phyloP scores from a whole-genome alignment of 768 basidiomycete species.

The Serendipita sp. region DNA sequence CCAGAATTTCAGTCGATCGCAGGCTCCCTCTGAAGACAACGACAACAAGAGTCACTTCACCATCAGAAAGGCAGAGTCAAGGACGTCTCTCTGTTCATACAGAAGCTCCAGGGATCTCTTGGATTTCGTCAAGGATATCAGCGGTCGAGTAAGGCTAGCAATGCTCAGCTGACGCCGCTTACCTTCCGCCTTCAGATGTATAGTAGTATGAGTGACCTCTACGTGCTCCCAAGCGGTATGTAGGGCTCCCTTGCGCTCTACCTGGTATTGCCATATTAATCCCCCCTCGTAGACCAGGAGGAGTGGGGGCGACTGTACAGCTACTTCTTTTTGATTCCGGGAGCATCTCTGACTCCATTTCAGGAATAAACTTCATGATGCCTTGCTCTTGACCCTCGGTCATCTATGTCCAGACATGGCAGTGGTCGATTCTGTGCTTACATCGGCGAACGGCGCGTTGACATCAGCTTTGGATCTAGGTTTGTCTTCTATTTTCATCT shows the following conservation, averaged over 20 bases:
- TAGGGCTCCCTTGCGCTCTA: neutral
- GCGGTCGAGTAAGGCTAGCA: neutral
- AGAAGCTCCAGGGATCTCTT: neutral
- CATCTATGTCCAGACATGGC: neutral
- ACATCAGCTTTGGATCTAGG: neutral
- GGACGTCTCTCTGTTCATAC: neutral
- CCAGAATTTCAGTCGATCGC: conserved; percentile 1
- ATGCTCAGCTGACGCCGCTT: neutral
- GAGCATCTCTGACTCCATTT: neutral
- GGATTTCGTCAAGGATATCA: neutral
- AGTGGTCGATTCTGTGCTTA: neutral
- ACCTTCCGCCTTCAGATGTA: neutral
- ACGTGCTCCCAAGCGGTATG: conserved; percentile 1
- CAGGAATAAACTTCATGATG: neutral
- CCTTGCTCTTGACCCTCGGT: neutral
- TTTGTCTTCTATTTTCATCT: neutral
- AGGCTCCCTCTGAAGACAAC: neutral
- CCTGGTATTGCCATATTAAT: neutral
- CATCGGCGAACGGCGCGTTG: neutral
- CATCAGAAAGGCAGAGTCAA: neutral
- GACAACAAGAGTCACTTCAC: neutral
- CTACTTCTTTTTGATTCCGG: neutral
- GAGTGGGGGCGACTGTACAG: neutral
- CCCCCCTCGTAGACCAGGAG: neutral
- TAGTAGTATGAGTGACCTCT: neutral